Percentiles rank a stretch among this genome's conserved stretches.
These are phyloP conservation scores for Hemisphaericaspora nanyangensis DNA, from an alignment of 805 yeast genomes.

Conservation along the genomic window DNA sequence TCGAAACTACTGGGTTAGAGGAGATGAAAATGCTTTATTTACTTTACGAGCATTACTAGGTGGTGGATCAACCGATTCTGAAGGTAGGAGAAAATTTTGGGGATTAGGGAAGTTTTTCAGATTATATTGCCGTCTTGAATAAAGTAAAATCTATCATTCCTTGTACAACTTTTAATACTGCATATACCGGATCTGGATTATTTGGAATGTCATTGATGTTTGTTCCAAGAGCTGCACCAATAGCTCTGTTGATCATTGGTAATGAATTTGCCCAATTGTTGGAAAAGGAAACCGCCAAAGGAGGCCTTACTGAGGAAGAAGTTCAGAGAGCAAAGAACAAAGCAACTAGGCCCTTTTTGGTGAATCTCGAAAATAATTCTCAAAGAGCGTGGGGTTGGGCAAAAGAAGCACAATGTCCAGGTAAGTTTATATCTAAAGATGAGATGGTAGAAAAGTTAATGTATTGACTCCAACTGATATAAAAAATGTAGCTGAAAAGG, in stretches of 20 bases:
- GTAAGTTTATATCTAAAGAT: slow-evolving; percentile 63
- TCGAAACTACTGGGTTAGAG: slow-evolving; percentile 81
- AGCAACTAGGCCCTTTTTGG: slow-evolving; percentile 77
- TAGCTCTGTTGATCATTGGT: slow-evolving; percentile 74
- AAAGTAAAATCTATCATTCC: slow-evolving; percentile 89
- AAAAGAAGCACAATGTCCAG: slow-evolving; percentile 85
- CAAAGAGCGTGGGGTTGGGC: slow-evolving; percentile 96
- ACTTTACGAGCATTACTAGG: slow-evolving; percentile 87
- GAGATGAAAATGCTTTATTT: slow-evolving; percentile 88
- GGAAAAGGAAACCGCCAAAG: slow-evolving; percentile 34
- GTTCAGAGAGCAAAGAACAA: slow-evolving; percentile 90
- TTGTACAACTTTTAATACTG: slow-evolving; percentile 83
- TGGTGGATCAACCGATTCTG: slow-evolving; percentile 96
- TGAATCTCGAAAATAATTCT: slow-evolving; percentile 89
- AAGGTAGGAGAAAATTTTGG: slow-evolving; percentile 98
- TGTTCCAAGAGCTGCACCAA: slow-evolving; percentile 80
- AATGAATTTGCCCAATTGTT: slow-evolving; percentile 34
- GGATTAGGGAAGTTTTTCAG: too few species aligned
- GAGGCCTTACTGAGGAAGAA: slow-evolving; percentile 66
- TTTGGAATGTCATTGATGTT: slow-evolving; percentile 87
- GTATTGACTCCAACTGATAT: slow-evolving; percentile 64
- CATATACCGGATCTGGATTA: slow-evolving; percentile 85
- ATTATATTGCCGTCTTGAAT: slow-evolving; percentile 88
- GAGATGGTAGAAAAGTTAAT: slow-evolving; percentile 82
- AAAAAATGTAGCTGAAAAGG: slow-evolving; percentile 65